Evolutionary conservation across 352 stramenopile species (phyloP).

Genomic region (Globisporangium cystogenes): DNA sequence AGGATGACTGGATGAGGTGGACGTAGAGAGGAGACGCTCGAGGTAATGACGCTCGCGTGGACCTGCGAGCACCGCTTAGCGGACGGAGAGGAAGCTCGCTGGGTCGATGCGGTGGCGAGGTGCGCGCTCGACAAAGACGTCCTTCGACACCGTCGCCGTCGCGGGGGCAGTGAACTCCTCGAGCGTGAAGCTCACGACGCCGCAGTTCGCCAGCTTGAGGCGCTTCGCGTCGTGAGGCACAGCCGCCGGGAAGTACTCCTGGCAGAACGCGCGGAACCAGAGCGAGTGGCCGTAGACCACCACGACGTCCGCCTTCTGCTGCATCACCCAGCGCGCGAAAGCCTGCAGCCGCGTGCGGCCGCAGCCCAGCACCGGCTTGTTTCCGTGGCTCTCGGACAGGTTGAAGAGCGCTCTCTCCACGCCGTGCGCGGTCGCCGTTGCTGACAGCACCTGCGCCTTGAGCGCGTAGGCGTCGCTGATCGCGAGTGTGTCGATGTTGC

Average conservation of each 20-base stretch:
- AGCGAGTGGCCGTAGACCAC: conserved; percentile 85
- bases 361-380: conserved; percentile 66
- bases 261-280: conserved; percentile 83
- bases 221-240: conserved; percentile 38
- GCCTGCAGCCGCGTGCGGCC: conserved; percentile 46
- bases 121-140: background rate
- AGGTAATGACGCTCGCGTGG: no score
- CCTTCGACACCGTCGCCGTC: background rate
- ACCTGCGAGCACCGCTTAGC: background rate
- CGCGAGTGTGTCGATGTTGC: conserved; percentile 83
- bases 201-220: conserved; percentile 75
- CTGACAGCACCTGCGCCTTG: conserved; percentile 23
- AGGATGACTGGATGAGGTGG: no score
- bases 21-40: no score
- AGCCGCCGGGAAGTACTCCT: conserved; percentile 58
- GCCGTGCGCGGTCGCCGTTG: conserved; percentile 15
- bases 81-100: conserved; percentile 25
- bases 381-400: conserved; percentile 68
- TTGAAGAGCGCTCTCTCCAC: conserved; percentile 73
- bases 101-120: conserved; percentile 31
- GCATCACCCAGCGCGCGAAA: conserved; percentile 69
- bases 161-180: conserved; percentile 26
- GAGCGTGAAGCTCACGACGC: conserved; percentile 64
- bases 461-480: conserved; percentile 48
- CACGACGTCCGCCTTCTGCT: conserved; percentile 41